Evolutionary conservation across 768 basidiomycete genomes (phyloP).

Genomic region (Trichaptum fuscoviolaceum): DNA sequence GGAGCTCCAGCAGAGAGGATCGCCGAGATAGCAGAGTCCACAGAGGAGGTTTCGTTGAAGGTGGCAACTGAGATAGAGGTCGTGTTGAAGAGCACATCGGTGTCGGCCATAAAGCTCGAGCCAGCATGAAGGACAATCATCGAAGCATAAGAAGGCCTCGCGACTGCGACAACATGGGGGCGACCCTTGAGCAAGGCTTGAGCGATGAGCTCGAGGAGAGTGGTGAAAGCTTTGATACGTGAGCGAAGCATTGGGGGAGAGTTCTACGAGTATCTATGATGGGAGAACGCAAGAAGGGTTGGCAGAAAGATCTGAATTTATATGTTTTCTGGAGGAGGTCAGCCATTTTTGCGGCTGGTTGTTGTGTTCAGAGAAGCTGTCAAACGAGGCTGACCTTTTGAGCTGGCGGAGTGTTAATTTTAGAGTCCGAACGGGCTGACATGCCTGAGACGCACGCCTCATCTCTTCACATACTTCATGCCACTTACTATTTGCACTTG

Average conservation of each 20-base stretch:
- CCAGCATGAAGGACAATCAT: background rate
- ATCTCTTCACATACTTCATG: too few relatives aligned
- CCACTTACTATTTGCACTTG: too few relatives aligned
- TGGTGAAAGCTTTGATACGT: background rate
- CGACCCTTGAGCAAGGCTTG: background rate
- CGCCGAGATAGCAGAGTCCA: background rate
- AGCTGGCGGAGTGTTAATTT: too few relatives aligned
- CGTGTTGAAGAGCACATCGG: background rate
- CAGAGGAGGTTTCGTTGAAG: background rate
- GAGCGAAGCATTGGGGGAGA: background rate
- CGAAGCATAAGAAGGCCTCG: background rate
- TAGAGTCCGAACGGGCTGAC: too few relatives aligned
- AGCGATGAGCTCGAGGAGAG: background rate
- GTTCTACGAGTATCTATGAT: background rate
- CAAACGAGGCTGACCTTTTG: slow-evolving; percentile 24
- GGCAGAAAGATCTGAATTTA: background rate
- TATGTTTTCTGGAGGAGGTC: background rate
- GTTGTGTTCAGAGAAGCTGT: too few relatives aligned
- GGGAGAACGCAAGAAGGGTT: background rate
- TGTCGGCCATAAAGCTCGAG: background rate
- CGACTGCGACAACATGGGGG: background rate
- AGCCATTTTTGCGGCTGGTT: too few relatives aligned
- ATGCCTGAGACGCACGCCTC: too few relatives aligned
- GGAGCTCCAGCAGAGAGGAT: background rate
- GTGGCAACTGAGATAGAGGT: background rate